Base-by-base conservation (phyloP, 2,329 filamentous ascomycete genomes). In the Trichoderma hamatum region DNA sequence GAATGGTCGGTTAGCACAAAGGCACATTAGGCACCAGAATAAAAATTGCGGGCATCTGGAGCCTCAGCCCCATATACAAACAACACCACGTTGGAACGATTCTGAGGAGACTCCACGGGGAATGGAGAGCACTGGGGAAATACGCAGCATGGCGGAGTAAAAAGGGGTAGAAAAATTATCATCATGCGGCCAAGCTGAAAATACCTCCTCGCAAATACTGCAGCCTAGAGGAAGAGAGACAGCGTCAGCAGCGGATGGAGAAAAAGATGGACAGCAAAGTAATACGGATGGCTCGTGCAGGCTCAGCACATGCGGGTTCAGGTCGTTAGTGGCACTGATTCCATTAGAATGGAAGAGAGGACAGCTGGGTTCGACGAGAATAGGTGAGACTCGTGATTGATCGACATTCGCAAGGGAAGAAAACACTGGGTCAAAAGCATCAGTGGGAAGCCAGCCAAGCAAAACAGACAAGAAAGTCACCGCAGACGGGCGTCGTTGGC, bases 1-100 rank as follows among this genome's bases (percentile, higher is more conserved):
- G 61, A 55, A 64, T 54, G 32, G 36, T 66, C 54, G 63, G 63
- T 66, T 49, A 51, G 56, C 43, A 43, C 39, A 43, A 19, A 43
- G 39, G 39, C 39, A 43, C 39, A 43, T 43, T 67, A 67, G 64
- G 64, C 64, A 67, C 51, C 64, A 59, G 64, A 21, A 67, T 67
- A 60, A 52, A 54, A 21, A 52, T 60, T 67, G 64, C 55, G 64
- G 55, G 55, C 28, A 67, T 16, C n/a, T 60, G 55, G 28, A 58
- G 51, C 10, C 39, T 55, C 34, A 43, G 34, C 52, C 56, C 63
- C 36, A 66, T 65, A 65, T 43, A 58, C 26, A 43, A 34, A 34
- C 63, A 26, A 21, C n/a, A 49, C 21, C 43, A 34, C 36, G 55
- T 24, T 16, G 28, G 30, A 51, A 59, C 9, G 51, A 49, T 26